Conservation (phyloP, 2,329 filamentous ascomycete species). For the Fusarium beomiforme region DNA sequence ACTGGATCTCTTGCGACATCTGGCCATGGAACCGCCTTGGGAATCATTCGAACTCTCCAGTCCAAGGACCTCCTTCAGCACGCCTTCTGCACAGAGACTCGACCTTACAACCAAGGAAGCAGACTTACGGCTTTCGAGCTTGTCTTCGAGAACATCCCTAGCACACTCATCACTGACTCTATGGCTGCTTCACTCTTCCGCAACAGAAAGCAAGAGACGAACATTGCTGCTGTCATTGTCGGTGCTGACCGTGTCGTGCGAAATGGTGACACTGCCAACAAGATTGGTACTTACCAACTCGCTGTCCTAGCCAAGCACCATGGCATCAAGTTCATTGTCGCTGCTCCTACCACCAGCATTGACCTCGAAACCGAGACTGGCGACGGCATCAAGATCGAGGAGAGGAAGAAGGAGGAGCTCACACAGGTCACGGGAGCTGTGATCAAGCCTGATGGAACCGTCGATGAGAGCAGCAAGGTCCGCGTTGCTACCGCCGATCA, state of each 20-base stretch:
- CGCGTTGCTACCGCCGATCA: constrained; percentile 82
- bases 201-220: constrained; percentile 67
- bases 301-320: constrained; percentile 91
- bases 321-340: constrained; percentile 92
- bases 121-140: constrained; percentile 95
- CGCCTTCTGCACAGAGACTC: constrained; percentile 95
- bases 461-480: constrained; percentile 71
- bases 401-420: constrained; percentile 83
- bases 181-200: constrained; percentile 91
- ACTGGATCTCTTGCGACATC: constrained; percentile 96
- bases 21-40: constrained; percentile 95
- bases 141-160: constrained; percentile 91
- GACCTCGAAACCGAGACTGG: constrained; percentile 84
- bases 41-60: constrained; percentile 88
- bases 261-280: constrained; percentile 98
- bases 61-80: constrained; percentile 73
- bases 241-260: constrained; percentile 94
- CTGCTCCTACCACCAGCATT: constrained; percentile 93
- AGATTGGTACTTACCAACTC: constrained; percentile 94
- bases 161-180: constrained; percentile 92
- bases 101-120: constrained; percentile 97
- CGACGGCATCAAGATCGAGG: constrained; percentile 86
- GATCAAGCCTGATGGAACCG: constrained; percentile 68
- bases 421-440: constrained; percentile 85
- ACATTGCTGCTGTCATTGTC: constrained; percentile 88